Evolutionary conservation across 2,329 filamentous ascomycete species (phyloP).

Genomic region (Corniculantispora saksenae): DNA sequence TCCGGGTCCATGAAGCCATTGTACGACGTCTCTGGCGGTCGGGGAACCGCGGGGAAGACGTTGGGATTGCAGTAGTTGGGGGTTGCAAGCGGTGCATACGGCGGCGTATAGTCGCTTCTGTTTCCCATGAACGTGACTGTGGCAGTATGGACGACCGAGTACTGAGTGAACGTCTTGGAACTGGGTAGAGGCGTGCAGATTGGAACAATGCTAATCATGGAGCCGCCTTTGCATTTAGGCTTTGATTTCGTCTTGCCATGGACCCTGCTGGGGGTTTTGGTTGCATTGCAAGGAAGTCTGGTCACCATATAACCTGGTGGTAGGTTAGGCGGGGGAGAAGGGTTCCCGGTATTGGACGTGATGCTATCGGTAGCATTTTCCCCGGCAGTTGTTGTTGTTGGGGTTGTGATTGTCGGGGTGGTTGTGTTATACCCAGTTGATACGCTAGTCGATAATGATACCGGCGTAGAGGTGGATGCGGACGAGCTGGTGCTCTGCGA

Average conservation of each 20-base stretch:
- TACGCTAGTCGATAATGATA: neutral
- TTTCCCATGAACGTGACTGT: conserved; percentile 52
- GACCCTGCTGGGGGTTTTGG: neutral
- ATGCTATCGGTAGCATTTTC: neutral
- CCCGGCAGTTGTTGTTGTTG: neutral
- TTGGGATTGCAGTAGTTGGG: conserved; percentile 39
- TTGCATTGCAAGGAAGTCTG: conserved; percentile 10
- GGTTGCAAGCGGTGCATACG: conserved; percentile 43
- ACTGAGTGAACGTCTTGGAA: conserved; percentile 38
- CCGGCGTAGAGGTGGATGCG: neutral
- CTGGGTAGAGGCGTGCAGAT: conserved; percentile 36
- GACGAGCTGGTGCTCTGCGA: neutral
- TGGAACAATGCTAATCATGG: conserved; percentile 22
- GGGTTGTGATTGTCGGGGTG: neutral
- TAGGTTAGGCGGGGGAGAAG: neutral
- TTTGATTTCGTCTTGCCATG: neutral
- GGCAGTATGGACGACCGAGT: conserved; percentile 49
- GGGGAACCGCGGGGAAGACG: conserved; percentile 13
- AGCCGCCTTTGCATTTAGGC: neutral
- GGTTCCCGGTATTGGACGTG: neutral
- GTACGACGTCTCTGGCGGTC: neutral
- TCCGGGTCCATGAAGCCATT: neutral
- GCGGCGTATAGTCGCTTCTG: conserved; percentile 47
- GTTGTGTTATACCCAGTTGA: neutral
- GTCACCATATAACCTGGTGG: conserved; percentile 17